A percentile compares a stretch with the other conserved stretches of the same genome.
phyloP scores from a whole-genome alignment of 2,329 filamentous ascomycete species.

The Chaetomium sp. region DNA sequence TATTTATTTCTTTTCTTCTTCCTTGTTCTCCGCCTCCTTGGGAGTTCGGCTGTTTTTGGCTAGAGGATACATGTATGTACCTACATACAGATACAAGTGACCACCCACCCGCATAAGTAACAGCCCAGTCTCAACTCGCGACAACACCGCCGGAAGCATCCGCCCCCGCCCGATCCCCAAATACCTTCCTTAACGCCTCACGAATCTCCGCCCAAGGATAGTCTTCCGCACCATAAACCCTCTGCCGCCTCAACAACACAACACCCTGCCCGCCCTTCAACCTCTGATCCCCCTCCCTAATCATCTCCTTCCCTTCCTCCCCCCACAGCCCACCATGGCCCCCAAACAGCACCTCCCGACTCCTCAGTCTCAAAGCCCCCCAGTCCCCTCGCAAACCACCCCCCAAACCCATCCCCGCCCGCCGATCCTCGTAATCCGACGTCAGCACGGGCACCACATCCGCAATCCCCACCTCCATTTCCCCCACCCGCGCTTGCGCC shows the following conservation, averaged over 20 bases:
- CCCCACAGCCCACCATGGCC: conserved; percentile 4
- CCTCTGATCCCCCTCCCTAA: neutral
- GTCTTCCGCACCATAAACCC: conserved; percentile 33
- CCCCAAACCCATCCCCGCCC: neutral
- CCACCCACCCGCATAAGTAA: too few species aligned
- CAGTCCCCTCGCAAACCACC: conserved; percentile 15
- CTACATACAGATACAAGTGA: too few species aligned
- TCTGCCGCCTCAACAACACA: conserved; percentile 29
- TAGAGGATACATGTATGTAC: too few species aligned
- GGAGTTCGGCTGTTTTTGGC: too few species aligned
- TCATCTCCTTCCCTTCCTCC: neutral
- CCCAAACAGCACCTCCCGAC: conserved; percentile 24
- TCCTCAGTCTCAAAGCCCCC: conserved; percentile 22
- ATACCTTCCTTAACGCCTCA: neutral
- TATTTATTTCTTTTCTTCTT: too few species aligned
- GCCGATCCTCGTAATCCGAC: conserved; percentile 28
- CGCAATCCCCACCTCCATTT: neutral
- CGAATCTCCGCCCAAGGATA: conserved; percentile 26
- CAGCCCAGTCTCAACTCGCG: too few species aligned
- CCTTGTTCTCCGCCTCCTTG: too few species aligned
- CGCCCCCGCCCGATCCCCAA: neutral
- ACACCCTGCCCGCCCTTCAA: conserved; percentile 15
- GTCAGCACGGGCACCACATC: conserved; percentile 26
- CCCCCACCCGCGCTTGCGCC: neutral
- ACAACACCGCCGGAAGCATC: neutral